Conservation (phyloP, 768 basidiomycete species). For the Psilocybe cubensis region DNA sequence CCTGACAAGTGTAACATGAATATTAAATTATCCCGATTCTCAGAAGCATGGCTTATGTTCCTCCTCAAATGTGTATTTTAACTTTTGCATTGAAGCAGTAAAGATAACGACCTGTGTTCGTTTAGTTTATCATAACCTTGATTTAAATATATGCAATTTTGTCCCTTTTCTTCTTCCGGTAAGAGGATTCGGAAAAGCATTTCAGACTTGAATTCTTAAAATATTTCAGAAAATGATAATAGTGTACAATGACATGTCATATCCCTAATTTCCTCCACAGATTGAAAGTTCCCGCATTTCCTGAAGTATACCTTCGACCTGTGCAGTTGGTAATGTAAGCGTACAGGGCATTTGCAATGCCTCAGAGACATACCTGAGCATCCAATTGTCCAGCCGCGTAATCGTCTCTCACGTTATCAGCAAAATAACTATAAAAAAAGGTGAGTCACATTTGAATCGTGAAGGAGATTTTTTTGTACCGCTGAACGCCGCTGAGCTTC, state of each 20-base stretch:
- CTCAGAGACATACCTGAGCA: slow-evolving; percentile 73
- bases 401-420: slow-evolving; percentile 89
- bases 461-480: slow-evolving; percentile 45
- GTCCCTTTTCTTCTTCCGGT: not conserved
- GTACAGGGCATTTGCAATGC: not conserved
- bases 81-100: no score
- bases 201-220: not conserved
- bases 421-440: slow-evolving; percentile 68
- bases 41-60: not conserved
- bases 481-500: slow-evolving; percentile 92
- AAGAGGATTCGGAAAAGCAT: not conserved
- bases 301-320: slow-evolving; percentile 96
- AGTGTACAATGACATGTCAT: not conserved
- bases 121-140: not conserved
- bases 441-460: not conserved
- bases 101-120: not conserved
- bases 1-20: not conserved
- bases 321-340: not conserved
- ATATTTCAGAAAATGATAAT: not conserved
- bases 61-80: not conserved
- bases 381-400: slow-evolving; percentile 97
- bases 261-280: slow-evolving; percentile 67
- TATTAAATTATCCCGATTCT: not conserved
- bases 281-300: slow-evolving; percentile 98
- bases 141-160: not conserved